A percentile compares a stretch with the other conserved stretches of the same genome.
These are phyloP conservation scores for Ogataea dorogensis DNA, from an alignment of 805 yeast genomes.

Conservation along the genomic window DNA sequence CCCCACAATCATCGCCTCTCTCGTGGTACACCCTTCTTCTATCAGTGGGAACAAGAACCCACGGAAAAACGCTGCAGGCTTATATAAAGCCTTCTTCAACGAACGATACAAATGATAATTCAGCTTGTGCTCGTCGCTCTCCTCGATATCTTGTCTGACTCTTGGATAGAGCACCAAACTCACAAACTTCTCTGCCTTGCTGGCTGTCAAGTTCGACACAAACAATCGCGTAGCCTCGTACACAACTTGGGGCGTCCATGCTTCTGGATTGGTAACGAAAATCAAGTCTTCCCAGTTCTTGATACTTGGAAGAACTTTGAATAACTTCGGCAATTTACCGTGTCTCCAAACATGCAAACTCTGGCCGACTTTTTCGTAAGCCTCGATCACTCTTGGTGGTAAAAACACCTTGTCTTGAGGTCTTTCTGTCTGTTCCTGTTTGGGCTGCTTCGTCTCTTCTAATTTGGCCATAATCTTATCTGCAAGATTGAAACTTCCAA, in stretches of 20 bases:
- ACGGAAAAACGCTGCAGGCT: slow-evolving; percentile 96
- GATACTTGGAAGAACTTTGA: slow-evolving; percentile 90
- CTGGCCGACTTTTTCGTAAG: slow-evolving; percentile 88
- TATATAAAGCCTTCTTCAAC: slow-evolving; percentile 86
- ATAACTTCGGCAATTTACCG: slow-evolving; percentile 94
- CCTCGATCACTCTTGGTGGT: slow-evolving; percentile 95
- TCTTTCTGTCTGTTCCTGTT: slow-evolving; percentile 33
- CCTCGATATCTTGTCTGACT: slow-evolving; percentile 69
- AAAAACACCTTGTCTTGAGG: slow-evolving; percentile 73
- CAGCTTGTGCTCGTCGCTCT: slow-evolving; percentile 69
- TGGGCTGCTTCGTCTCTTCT: slow-evolving; percentile 53
- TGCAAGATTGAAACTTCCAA: slow-evolving; percentile 67
- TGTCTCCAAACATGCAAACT: slow-evolving; percentile 86
- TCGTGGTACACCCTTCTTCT: slow-evolving; percentile 81
- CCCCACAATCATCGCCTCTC: slow-evolving; percentile 95
- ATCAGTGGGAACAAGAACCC: slow-evolving; percentile 92
- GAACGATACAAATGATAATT: slow-evolving; percentile 94
- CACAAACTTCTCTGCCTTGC: slow-evolving; percentile 84
- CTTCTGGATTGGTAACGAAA: slow-evolving; percentile 86
- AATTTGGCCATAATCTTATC: slow-evolving; percentile 92
- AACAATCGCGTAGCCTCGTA: slow-evolving; percentile 94
- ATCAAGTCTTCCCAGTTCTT: slow-evolving; percentile 95
- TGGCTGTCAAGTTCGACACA: slow-evolving; percentile 84
- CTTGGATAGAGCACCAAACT: slow-evolving; percentile 65
- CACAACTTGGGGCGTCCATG: slow-evolving; percentile 93